Conservation (phyloP, 2,329 filamentous ascomycete species). For the Reticulascus tulasneorum region DNA sequence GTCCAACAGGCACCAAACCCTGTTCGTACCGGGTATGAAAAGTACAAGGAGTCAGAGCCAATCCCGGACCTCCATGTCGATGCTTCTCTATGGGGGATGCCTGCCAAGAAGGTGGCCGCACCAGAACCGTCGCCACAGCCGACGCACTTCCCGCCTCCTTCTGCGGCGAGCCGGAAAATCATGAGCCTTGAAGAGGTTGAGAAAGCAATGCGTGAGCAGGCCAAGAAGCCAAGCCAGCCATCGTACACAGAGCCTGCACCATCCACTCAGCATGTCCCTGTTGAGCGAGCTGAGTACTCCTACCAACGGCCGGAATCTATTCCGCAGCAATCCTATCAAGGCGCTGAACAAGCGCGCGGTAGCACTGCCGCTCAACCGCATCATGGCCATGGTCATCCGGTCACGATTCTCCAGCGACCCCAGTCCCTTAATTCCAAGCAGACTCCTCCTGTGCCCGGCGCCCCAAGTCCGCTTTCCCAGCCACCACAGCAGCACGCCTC, state of each 20-base stretch:
- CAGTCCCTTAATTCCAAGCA: conserved; percentile 38
- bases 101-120: conserved; percentile 49
- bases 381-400: conserved; percentile 41
- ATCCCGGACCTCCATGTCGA: conserved; percentile 90
- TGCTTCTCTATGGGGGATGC: conserved; percentile 85
- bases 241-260: conserved; percentile 27
- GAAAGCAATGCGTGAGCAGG: conserved; percentile 77
- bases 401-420: conserved; percentile 54
- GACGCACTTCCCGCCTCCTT: conserved; percentile 24
- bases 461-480: conserved; percentile 27
- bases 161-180: conserved; percentile 62
- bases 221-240: conserved; percentile 42
- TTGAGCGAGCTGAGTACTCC: conserved; percentile 9
- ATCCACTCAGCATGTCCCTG: conserved; percentile 20
- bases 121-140: conserved; percentile 20
- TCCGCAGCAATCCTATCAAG: conserved; percentile 12
- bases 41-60: conserved; percentile 74
- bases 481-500: conserved; percentile 30
- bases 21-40: conserved; percentile 81
- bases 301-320: conserved; percentile 12
- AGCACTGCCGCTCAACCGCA: conserved; percentile 24
- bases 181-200: conserved; percentile 97
- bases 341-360: conserved; percentile 17
- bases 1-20: conserved; percentile 41
- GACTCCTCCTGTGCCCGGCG: conserved; percentile 26